phyloP scores from a whole-genome alignment of 345 rosid species.

The Streptanthus diversifolius region DNA sequence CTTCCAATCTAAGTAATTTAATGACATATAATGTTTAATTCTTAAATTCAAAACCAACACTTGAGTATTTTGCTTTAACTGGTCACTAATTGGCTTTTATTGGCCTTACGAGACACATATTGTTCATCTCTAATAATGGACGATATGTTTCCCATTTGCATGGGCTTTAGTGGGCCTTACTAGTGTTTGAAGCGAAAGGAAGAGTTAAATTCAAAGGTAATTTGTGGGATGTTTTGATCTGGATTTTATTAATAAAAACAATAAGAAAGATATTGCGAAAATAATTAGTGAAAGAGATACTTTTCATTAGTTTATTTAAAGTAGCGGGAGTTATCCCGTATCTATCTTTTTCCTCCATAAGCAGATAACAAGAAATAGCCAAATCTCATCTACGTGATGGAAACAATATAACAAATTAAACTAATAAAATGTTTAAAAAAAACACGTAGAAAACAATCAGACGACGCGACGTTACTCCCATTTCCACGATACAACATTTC shows the following conservation, averaged over 20 bases:
- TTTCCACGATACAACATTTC: conserved; percentile 22
- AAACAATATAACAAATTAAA: not conserved
- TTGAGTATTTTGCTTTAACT: not conserved
- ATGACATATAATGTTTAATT: not conserved
- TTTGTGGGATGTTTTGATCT: not conserved
- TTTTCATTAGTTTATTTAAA: not conserved
- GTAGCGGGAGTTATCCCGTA: not conserved
- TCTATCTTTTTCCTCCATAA: conserved; percentile 18
- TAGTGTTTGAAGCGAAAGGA: not conserved
- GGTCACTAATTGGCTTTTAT: not conserved
- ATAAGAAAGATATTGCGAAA: not conserved
- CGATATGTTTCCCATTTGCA: not conserved
- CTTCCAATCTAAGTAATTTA: conserved; percentile 20
- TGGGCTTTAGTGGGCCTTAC: conserved; percentile 7
- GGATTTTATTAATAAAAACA: not conserved
- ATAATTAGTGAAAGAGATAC: not conserved
- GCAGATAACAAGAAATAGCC: conserved; percentile 33
- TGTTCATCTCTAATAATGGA: not conserved
- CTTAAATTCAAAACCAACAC: not conserved
- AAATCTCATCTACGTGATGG: conserved; percentile 19
- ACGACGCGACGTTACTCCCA: conserved; percentile 35
- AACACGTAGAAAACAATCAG: conserved; percentile 18
- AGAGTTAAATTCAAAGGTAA: not conserved
- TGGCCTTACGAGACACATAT: not conserved
- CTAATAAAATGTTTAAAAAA: not conserved